A percentile compares a stretch with the other conserved stretches of the same genome.
These are phyloP conservation scores for Lipomyces yamanashiensis DNA, from an alignment of 805 yeast species.

Conservation along the genomic window DNA sequence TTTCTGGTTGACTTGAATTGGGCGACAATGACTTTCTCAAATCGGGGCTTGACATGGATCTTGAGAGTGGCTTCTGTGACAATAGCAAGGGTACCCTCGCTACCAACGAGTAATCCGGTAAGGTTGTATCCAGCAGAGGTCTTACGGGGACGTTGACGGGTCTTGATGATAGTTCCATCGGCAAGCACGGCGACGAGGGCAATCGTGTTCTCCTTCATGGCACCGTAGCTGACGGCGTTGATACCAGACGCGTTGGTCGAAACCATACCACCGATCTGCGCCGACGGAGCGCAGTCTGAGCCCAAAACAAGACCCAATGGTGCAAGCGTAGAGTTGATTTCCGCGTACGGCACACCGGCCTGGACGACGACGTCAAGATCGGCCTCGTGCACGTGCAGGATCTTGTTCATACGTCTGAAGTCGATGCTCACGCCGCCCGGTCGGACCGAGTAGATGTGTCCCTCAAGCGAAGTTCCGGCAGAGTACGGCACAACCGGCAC, in stretches of 20 bases:
- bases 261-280: slow-evolving; percentile 83
- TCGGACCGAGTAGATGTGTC: slow-evolving; percentile 74
- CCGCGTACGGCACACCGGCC: slow-evolving; percentile 84
- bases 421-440: slow-evolving; percentile 72
- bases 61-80: slow-evolving; percentile 58
- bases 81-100: slow-evolving; percentile 73
- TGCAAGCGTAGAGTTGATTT: slow-evolving; percentile 62
- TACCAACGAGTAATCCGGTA: slow-evolving; percentile 77
- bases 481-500: slow-evolving; percentile 78
- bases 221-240: slow-evolving; percentile 78
- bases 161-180: slow-evolving; percentile 80
- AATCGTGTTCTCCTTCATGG: slow-evolving; percentile 81
- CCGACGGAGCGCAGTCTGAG: slow-evolving; percentile 92
- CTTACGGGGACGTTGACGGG: slow-evolving; percentile 77
- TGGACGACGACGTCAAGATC: slow-evolving; percentile 81
- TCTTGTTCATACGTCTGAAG: slow-evolving; percentile 62
- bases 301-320: slow-evolving; percentile 70
- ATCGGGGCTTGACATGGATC: slow-evolving; percentile 51
- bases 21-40: slow-evolving; percentile 65
- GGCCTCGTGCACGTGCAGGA: slow-evolving; percentile 63
- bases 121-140: slow-evolving; percentile 82
- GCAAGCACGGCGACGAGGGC: slow-evolving; percentile 79
- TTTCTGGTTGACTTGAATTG: slow-evolving; percentile 66
- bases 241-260: slow-evolving; percentile 83
- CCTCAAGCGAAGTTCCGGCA: slow-evolving; percentile 84